Evolutionary conservation across 2,329 filamentous ascomycete genomes (phyloP), one percentile per base, ranked within the genome.

Genomic region (Zarea fungicola): DNA sequence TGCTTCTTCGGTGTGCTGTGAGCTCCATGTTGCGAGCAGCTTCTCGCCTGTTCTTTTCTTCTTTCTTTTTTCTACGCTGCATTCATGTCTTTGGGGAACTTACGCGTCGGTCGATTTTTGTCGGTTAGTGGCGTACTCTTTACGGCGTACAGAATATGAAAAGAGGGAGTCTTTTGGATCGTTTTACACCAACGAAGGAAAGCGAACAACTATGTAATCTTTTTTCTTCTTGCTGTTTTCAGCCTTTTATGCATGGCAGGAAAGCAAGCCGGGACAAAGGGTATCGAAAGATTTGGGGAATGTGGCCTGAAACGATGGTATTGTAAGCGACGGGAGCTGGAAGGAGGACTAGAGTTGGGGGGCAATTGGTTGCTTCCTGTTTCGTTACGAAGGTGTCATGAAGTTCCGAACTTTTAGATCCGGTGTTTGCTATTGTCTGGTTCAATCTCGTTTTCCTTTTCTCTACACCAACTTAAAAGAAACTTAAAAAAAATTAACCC

Each of bases 41-140:
- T 28, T 48, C 13, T 40, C 34, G 36, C 44, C 26, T 47, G 26
- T 18, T 35, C 22, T 16, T n/a, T n/a, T 29, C 16, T 18, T 48
- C 34, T 36, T 34, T 41, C 35, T 48, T 16, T 49, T 42, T 62
- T 57, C 61, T 66, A 60, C 65, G 62, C 56, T 58, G 58, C 62
- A 53, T 60, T n/a, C 56, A 50, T 58, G 56, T 63, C 56, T 57
- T 58, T 60, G 31, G 34, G 32, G 43, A 19, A 39, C 16, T 21
- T 4, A 39, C 43, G 25, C 43, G 26, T 46, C 35, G 23, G 34
- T 39, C 34, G 35, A 40, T 54, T 48, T 34, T 41, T 40, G 26
- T 26, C 26, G 26, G 16, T 26, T 6, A 23, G n/a, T 6, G 44
- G 44, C 36, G 36, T 28, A 47, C 36, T 48, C 35, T 39, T 48